phyloP scores from a whole-genome alignment of 2,329 filamentous ascomycete species.

The Fusarium paranaense region DNA sequence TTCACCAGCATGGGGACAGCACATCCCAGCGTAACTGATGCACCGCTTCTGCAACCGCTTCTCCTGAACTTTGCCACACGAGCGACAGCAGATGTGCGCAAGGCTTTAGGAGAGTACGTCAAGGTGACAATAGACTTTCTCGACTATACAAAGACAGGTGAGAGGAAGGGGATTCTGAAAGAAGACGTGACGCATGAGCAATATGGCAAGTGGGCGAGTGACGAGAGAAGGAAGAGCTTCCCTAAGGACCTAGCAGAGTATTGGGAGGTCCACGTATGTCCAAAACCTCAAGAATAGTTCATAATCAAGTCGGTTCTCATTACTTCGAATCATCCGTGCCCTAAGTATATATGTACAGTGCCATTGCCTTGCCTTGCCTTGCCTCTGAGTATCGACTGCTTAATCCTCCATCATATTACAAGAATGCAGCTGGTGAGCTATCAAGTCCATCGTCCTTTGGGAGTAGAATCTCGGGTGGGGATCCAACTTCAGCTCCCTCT shows the following conservation, averaged over 20 bases:
- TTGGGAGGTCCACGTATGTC: slow-evolving; percentile 59
- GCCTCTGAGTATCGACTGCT: background rate
- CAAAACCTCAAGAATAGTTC: slow-evolving; percentile 21
- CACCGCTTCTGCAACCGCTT: slow-evolving; percentile 71
- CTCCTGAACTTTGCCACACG: slow-evolving; percentile 72
- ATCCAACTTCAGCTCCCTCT: slow-evolving; percentile 63
- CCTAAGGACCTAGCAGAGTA: slow-evolving; percentile 49
- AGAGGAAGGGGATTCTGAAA: slow-evolving; percentile 60
- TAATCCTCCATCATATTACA: background rate
- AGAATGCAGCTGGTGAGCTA: slow-evolving; percentile 38
- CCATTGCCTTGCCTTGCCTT: background rate
- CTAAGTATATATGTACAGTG: background rate
- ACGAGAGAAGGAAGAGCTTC: slow-evolving; percentile 47
- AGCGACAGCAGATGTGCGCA: slow-evolving; percentile 66
- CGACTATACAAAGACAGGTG: slow-evolving; percentile 56
- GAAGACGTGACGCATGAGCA: slow-evolving; percentile 60
- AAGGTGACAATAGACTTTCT: slow-evolving; percentile 69
- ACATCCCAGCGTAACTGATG: slow-evolving; percentile 75
- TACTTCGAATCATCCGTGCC: background rate
- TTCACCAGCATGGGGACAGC: slow-evolving; percentile 65
- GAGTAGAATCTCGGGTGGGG: slow-evolving; percentile 35
- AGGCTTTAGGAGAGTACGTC: slow-evolving; percentile 71
- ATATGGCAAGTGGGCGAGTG: slow-evolving; percentile 55
- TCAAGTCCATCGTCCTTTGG: slow-evolving; percentile 21
- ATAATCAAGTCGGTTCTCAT: background rate